Base-by-base conservation (phyloP, 1,284 basidiomycete genomes). In the Fomitiporia mediterranea region DNA sequence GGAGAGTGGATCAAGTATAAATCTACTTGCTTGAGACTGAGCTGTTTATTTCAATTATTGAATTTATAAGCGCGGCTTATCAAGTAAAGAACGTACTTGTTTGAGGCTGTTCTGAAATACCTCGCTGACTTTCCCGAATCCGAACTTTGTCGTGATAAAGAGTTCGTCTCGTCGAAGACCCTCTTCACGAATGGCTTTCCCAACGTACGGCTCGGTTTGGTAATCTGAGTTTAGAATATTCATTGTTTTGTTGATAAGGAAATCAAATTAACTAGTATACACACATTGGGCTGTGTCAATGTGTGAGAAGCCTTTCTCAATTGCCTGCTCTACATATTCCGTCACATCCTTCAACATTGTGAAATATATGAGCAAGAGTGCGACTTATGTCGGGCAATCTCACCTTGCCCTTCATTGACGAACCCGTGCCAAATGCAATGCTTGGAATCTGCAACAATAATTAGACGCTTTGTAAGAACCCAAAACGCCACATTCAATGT, bases 1-100 rank as follows among this genome's bases (percentile, higher is more conserved):
- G 87, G 86, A 11, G 56, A 56, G 63, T 90, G 88, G 30, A 89
- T 80, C 37, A 88, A 76, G 69, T 89, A 91, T 13, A 91, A 67
- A 65, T 92, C 87, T 9, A 92, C 72, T 59, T 85, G 82, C 47
- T 81, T 73, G 4, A 91, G 63, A 1, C 82, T 82, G 11, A 91
- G 78, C 84, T 88, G 32, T 2, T 42, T 13, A 42, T 6, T 4
- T 35, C 48, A 23, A 42, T 27, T 27, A 40, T 21, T 27, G 21
- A 28, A 28, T 27, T n/a, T 46, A 13, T 35, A 35, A n/a, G n/a
- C n/a, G n/a, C 28, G 19, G 30, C 11, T 21, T 13, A 21, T 3
- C 4, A 50, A 28, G 25, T 19, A 28, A 49, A 19, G 27, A 15
- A 38, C 63, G 28, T 42, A 73, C 74, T 48, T 75, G 73, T 58